A percentile compares a stretch with the other conserved stretches of the same genome.
Conservation (phyloP, 1,284 basidiomycete genomes). For the Naganishia sp. region DNA sequence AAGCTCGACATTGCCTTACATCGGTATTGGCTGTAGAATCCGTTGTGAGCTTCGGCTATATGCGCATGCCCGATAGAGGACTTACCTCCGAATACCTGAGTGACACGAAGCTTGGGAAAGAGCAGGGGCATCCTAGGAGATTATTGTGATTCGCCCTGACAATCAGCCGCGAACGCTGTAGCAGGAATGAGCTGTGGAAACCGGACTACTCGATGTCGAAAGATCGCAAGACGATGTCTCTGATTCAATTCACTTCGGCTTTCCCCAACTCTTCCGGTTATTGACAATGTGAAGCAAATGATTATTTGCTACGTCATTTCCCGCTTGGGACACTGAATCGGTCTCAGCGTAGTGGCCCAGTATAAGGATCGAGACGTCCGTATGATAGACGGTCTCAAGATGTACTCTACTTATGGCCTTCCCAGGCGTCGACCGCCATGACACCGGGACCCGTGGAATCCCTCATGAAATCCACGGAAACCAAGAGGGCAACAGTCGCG, state of each 20-base stretch:
- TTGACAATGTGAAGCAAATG: not conserved
- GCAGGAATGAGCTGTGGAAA: no score
- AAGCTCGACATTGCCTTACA: constrained; percentile 32
- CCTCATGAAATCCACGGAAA: no score
- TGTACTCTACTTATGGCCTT: no score
- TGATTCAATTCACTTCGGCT: not conserved
- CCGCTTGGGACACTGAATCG: not conserved
- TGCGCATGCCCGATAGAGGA: not conserved
- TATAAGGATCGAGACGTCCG: no score
- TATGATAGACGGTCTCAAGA: no score
- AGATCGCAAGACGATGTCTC: no score
- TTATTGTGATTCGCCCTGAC: not conserved
- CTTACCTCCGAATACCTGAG: constrained; percentile 77
- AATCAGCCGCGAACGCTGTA: not conserved
- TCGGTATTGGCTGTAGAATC: constrained; percentile 68
- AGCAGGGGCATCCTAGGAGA: constrained; percentile 56
- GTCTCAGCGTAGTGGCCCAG: not conserved
- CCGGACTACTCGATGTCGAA: not conserved
- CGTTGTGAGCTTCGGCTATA: not conserved
- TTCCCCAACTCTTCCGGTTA: constrained; percentile 8
- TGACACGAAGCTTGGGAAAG: constrained; percentile 75
- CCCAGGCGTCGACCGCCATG: no score
- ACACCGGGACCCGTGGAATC: no score
- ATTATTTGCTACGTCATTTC: constrained; percentile 1
- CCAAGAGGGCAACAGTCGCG: no score